phyloP scores from a whole-genome alignment of 75 land plant species.

The Selaginella tamariscina region DNA sequence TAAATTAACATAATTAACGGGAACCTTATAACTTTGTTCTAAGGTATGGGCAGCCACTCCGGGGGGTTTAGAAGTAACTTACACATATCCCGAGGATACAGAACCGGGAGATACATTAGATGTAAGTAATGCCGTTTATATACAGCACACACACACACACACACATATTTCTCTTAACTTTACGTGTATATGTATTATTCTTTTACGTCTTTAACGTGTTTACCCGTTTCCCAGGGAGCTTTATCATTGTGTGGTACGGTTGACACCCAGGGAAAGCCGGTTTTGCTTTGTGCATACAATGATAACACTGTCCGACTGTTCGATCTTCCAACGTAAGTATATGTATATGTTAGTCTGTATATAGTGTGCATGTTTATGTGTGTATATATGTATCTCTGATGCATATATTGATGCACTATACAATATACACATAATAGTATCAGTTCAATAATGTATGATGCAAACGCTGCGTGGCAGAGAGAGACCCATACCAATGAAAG shows the following conservation, averaged over 20 bases:
- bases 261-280: constrained; percentile 51
- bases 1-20: background rate
- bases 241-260: constrained; percentile 48
- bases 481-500: too few relatives aligned
- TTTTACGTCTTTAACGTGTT: background rate
- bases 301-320: constrained; percentile 59
- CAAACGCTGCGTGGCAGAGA: too few relatives aligned
- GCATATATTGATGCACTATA: too few relatives aligned
- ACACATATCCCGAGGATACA: constrained; percentile 71
- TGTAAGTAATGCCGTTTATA: background rate
- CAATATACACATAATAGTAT: too few relatives aligned
- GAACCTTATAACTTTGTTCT: constrained; percentile 9
- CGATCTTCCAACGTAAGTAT: constrained; percentile 82
- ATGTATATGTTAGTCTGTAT: too few relatives aligned
- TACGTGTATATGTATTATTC: background rate
- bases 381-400: too few relatives aligned
- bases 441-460: too few relatives aligned
- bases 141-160: too few relatives aligned
- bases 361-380: too few relatives aligned
- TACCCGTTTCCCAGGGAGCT: constrained; percentile 39
- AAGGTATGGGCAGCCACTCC: constrained; percentile 85
- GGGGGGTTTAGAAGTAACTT: constrained; percentile 68
- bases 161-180: too few relatives aligned
- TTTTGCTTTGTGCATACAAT: constrained; percentile 56
- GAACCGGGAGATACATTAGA: constrained; percentile 24